phyloP scores from a whole-genome alignment of 306 rosid genomes.

The Quillaja saponaria region DNA sequence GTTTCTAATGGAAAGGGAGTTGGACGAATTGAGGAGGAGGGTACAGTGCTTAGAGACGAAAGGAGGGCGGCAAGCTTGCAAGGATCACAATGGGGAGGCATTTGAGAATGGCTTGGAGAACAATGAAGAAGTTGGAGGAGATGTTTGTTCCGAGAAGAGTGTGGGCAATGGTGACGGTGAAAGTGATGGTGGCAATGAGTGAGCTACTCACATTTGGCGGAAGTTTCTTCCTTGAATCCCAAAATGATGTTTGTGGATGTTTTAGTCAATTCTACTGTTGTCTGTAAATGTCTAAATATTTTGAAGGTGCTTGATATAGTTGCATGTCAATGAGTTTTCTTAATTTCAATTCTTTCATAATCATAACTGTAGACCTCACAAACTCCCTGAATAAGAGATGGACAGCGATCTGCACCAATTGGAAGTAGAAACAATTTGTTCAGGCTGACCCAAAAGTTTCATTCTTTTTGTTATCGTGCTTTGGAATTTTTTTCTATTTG shows the following conservation, averaged over 20 bases:
- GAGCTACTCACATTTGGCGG: neutral
- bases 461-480: no score
- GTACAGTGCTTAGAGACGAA: slow-evolving; percentile 52
- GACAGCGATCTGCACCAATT: no score
- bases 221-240: neutral
- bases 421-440: no score
- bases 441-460: no score
- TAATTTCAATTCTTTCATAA: no score
- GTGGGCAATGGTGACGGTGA: slow-evolving; percentile 35
- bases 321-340: no score
- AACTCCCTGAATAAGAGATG: no score
- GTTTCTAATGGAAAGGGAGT: slow-evolving; percentile 64
- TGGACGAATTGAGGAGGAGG: slow-evolving; percentile 62
- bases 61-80: slow-evolving; percentile 30
- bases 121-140: slow-evolving; percentile 23
- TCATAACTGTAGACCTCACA: no score
- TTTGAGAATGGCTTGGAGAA: slow-evolving; percentile 52
- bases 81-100: slow-evolving; percentile 42
- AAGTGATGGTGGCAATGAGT: slow-evolving; percentile 22
- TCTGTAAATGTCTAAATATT: no score
- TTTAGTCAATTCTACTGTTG: no score
- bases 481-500: no score
- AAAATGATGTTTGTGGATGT: neutral
- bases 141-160: slow-evolving; percentile 43
- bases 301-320: no score